A percentile compares a stretch with the other conserved stretches of the same genome.
Conservation (phyloP, 2,329 filamentous ascomycete species). For the Amauroascus niger region DNA sequence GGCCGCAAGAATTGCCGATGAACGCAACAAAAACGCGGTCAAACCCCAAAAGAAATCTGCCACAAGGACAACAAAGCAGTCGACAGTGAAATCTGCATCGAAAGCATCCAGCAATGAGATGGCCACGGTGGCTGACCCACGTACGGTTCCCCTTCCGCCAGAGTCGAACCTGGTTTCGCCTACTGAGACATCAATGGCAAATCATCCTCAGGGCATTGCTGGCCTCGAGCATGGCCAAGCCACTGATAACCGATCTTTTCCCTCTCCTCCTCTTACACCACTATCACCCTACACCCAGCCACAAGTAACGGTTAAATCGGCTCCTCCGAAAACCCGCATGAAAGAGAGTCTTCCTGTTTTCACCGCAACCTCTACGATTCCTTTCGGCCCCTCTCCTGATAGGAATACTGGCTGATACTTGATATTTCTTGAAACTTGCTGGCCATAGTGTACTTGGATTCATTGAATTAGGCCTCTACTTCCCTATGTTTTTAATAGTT, state of each 20-base stretch:
- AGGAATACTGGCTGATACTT: not conserved
- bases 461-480: not conserved
- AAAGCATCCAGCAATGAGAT: not conserved
- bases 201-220: not conserved
- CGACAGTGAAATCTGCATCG: not conserved
- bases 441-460: not conserved
- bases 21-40: slow-evolving; percentile 24
- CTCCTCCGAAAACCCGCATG: slow-evolving; percentile 27
- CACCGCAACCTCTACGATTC: slow-evolving; percentile 38
- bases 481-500: not conserved
- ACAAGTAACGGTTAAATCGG: slow-evolving; percentile 24
- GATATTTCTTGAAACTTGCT: not conserved
- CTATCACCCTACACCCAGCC: slow-evolving; percentile 11
- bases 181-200: not conserved
- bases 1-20: slow-evolving; percentile 35
- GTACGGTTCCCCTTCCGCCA: not conserved
- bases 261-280: slow-evolving; percentile 15
- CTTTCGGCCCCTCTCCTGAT: slow-evolving; percentile 27
- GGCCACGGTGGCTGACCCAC: not conserved
- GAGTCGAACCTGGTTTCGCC: slow-evolving; percentile 2
- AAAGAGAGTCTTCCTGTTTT: slow-evolving; percentile 42
- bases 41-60: not conserved
- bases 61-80: not conserved
- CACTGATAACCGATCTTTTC: slow-evolving; percentile 1
- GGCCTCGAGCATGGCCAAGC: not conserved